These are phyloP conservation scores for Cyathus olla DNA, from an alignment of 1,284 basidiomycete species.

Conservation along the genomic window DNA sequence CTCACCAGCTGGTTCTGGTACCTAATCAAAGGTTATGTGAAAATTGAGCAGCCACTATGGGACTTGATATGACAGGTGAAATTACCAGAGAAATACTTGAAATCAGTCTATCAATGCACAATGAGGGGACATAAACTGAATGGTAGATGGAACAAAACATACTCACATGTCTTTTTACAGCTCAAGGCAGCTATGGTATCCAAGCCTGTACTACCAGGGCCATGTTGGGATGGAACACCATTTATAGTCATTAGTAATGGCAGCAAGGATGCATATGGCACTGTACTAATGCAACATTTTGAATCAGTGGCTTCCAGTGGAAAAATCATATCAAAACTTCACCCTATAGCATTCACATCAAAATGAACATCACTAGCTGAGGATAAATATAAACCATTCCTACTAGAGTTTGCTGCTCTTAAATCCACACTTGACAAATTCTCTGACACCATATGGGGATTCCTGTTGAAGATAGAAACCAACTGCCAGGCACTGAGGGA, in stretches of 20 bases:
- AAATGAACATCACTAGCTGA: conserved; percentile 41
- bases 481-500: conserved; percentile 28
- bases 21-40: conserved; percentile 40
- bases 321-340: conserved; percentile 20
- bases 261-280: conserved; percentile 43
- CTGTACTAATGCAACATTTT: conserved; percentile 34
- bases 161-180: conserved; percentile 36
- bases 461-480: conserved; percentile 25
- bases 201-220: conserved; percentile 37
- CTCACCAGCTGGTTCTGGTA: conserved; percentile 35
- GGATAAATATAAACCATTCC: conserved; percentile 42
- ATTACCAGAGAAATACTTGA: conserved; percentile 22
- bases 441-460: conserved; percentile 21
- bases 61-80: conserved; percentile 34
- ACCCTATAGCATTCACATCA: conserved; percentile 40
- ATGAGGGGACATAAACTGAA: conserved; percentile 24
- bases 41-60: conserved; percentile 35
- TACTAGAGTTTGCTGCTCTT: conserved; percentile 44
- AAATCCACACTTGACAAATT: conserved; percentile 34
- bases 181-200: conserved; percentile 37
- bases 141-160: conserved; percentile 33
- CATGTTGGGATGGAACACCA: conserved; percentile 39
- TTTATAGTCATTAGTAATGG: conserved; percentile 50
- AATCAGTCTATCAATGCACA: conserved; percentile 23
- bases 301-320: conserved; percentile 29